These are phyloP conservation scores for Isochrysis galbana DNA, from an alignment of 78 protist genomes.

Conservation along the genomic window DNA sequence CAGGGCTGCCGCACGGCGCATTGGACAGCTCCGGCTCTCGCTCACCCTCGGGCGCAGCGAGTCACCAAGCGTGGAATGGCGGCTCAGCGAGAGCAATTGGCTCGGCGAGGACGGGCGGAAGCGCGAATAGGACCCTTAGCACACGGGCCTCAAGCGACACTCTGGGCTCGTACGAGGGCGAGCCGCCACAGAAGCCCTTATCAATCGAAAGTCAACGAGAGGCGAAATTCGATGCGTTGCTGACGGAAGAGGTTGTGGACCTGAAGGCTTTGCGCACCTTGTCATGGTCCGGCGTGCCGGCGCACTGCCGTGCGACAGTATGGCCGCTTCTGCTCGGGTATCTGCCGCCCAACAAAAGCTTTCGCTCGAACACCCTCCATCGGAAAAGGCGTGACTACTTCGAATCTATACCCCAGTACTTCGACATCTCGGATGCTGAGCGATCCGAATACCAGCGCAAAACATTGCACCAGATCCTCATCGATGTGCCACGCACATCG, in stretches of 20 bases:
- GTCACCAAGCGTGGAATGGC: too few relatives aligned
- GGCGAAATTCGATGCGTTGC: neutral
- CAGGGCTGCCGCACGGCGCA: too few relatives aligned
- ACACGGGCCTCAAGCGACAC: too few relatives aligned
- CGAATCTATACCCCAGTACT: neutral
- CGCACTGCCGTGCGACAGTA: neutral
- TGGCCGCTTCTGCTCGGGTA: conserved; percentile 38
- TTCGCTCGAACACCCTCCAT: neutral
- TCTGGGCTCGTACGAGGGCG: too few relatives aligned
- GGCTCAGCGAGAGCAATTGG: too few relatives aligned
- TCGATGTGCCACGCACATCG: conserved; percentile 89
- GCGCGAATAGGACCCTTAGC: too few relatives aligned
- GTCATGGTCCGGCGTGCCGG: conserved; percentile 9
- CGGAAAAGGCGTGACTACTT: neutral
- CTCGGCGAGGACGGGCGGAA: too few relatives aligned
- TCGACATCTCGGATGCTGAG: neutral
- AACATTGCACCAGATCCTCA: conserved; percentile 65
- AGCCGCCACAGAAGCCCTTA: too few relatives aligned
- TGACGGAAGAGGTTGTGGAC: neutral
- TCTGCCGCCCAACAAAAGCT: neutral
- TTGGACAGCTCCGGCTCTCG: too few relatives aligned
- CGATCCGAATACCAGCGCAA: neutral
- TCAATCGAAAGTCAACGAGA: neutral
- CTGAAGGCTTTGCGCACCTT: neutral
- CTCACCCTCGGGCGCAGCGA: too few relatives aligned